Evolutionary conservation across 225 moss, liverwort and hornwort species (phyloP), one percentile per base, ranked within the genome.

Genomic region (Sphagnum contortum): DNA sequence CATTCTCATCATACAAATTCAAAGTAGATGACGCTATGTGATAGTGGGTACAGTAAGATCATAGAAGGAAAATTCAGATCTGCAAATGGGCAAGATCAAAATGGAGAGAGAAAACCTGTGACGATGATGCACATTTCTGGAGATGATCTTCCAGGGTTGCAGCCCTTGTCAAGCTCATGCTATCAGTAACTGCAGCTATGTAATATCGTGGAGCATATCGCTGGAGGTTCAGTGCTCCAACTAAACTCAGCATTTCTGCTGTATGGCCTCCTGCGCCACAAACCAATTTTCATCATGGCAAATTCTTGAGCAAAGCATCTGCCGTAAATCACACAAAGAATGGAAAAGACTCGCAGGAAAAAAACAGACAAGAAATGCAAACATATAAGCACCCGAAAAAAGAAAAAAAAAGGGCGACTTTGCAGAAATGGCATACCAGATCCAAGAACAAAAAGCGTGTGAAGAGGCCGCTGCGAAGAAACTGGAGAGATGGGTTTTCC

Each of bases 221-320:
- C 64, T 72, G 66, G 13, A 76, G 63, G 61, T 80, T 72, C 73
- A 87, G 77, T 8, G 77, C 75, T 70, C 70, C 70, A 50, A 87
- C 87, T 59, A 87, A 73, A 66, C 70, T 75, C 80, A 87, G 61
- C 73, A 87, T 83, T 71, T 87, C 87, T 67, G 87, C 87, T 9
- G 87, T 87, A 57, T 87, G 87, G 4, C 87, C 87, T 5, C 87
- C 87, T 87, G 69, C 11, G 49, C 14, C 44, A n/a, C 11, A 61
- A 52, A 52, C 9, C 7, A 6, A 52, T 52, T 5, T 52, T 52
- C 52, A 52, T 29, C 29, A 52, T 52, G 4, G 12, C 12, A 68
- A 50, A 60, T 44, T 47, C 14, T 29, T 29, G 29, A 9, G 44
- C 64, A 4, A 46, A 56, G 3, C 45, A 8, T 29, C 2, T 61